phyloP scores from a whole-genome alignment of 257 asterid species.

The Paulownia fortunei region DNA sequence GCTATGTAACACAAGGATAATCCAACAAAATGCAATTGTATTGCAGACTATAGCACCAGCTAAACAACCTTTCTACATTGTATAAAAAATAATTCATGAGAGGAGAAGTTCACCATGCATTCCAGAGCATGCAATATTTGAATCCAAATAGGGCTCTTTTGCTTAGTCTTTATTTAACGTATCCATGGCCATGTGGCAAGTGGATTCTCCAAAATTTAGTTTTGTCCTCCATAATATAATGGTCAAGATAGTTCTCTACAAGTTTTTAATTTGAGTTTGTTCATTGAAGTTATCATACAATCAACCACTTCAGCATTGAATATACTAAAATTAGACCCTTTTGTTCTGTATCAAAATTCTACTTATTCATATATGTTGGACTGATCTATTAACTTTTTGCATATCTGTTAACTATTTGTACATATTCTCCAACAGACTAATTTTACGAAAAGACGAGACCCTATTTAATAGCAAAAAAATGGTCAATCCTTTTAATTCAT shows the following conservation, averaged over 20 bases:
- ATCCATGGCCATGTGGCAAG: not conserved
- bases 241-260: not conserved
- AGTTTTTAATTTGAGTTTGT: not conserved
- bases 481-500: not conserved
- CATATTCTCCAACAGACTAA: not conserved
- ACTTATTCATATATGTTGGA: not conserved
- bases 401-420: not conserved
- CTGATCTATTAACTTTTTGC: not conserved
- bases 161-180: not conserved
- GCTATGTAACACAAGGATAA: not conserved
- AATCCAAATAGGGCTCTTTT: not conserved
- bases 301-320: not conserved
- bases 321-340: not conserved
- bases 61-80: not conserved
- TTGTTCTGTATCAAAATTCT: not conserved
- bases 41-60: not conserved
- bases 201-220: not conserved
- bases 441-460: constrained; percentile 1
- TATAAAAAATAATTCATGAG: not conserved
- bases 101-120: not conserved
- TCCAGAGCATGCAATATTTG: not conserved
- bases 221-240: not conserved
- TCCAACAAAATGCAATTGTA: not conserved
- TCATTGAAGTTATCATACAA: not conserved
- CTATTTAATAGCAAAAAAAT: not conserved